phyloP scores from a whole-genome alignment of 2,329 filamentous ascomycete species.

The Ampelomyces quisqualis region DNA sequence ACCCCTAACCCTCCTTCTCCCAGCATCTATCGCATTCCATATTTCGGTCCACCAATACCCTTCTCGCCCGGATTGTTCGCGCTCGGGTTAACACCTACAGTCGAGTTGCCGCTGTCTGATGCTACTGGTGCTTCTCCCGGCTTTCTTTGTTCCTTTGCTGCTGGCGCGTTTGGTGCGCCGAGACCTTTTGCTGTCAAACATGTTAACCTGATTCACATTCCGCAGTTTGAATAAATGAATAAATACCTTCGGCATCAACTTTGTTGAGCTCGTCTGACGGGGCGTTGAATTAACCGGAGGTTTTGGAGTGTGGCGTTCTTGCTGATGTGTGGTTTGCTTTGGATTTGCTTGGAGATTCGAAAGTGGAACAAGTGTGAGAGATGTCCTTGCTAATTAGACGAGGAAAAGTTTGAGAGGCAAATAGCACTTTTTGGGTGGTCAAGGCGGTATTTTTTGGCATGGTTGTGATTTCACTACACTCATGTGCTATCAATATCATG shows the following conservation, averaged over 20 bases:
- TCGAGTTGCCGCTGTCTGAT: constrained; percentile 19
- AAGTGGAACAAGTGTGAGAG: no score
- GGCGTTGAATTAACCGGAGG: constrained; percentile 20
- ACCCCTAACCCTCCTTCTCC: background rate
- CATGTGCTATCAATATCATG: no score
- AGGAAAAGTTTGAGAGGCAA: no score
- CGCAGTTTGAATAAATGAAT: no score
- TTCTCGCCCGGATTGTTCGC: constrained; percentile 19
- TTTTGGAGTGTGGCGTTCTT: constrained; percentile 22
- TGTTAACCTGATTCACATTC: background rate
- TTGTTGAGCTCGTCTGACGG: constrained; percentile 22
- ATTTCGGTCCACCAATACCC: constrained; percentile 20
- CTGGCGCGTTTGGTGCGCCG: constrained; percentile 18
- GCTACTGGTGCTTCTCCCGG: constrained; percentile 19
- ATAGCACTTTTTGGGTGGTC: no score
- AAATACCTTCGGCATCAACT: constrained; percentile 16
- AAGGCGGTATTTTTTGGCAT: no score
- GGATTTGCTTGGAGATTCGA: no score
- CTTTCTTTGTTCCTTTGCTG: constrained; percentile 14
- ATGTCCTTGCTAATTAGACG: no score
- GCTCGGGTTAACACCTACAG: constrained; percentile 19
- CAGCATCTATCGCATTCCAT: constrained; percentile 10
- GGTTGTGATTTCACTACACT: no score
- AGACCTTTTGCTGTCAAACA: constrained; percentile 15
- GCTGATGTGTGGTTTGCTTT: no score